Base-by-base conservation (phyloP, 2,329 filamentous ascomycete species). In the Calcarisporium arbuscula region DNA sequence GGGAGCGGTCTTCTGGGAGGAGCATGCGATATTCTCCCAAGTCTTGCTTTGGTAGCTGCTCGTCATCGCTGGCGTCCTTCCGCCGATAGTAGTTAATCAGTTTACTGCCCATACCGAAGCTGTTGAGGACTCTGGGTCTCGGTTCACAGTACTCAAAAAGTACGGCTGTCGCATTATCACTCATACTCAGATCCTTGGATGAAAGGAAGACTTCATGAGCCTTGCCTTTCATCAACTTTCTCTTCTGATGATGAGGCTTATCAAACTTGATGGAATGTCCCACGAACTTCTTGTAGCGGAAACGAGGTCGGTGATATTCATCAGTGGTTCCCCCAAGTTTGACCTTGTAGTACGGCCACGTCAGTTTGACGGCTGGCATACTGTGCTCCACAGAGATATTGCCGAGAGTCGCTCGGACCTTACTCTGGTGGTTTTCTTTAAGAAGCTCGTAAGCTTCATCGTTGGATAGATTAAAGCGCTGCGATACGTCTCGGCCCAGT, bases 41-140 rank as follows among this genome's bases (percentile, higher is more conserved):
- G 5, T 94, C 87, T 29, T 72, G 69, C 65, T 88, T 94, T 1
- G 86, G 84, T 2, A 85, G 74, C 34, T 77, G 72, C 41, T 92
- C 85, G 29, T 94, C 85, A 21, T 73, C 74, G 18, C 36, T 35
- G 27, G 72, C 68, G 26, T 75, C 76, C 53, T 87, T 84, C 51
- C 87, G 87, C 39, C 89, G 84, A 56, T 95, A 95, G 60, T 96
- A 98, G 59, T 98, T 96, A 67, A 96, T 87, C 39, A 98, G 75
- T 34, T 88, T 84, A 57, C 83, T 94, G 34, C 89, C 89, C 92
- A 98, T 98, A 45, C 90, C 92, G 51, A 95, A 95, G 54, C 94
- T 95, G 28, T 90, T 95, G 42, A 98, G 67, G 40, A 94, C 87
- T 8, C 82, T 84, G 1, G 92, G 92, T 43, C 87, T 82, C 51